Percentiles rank a stretch among this genome's conserved stretches.
phyloP scores from a whole-genome alignment of 768 basidiomycete genomes.

The Xanthoconium purpureum region DNA sequence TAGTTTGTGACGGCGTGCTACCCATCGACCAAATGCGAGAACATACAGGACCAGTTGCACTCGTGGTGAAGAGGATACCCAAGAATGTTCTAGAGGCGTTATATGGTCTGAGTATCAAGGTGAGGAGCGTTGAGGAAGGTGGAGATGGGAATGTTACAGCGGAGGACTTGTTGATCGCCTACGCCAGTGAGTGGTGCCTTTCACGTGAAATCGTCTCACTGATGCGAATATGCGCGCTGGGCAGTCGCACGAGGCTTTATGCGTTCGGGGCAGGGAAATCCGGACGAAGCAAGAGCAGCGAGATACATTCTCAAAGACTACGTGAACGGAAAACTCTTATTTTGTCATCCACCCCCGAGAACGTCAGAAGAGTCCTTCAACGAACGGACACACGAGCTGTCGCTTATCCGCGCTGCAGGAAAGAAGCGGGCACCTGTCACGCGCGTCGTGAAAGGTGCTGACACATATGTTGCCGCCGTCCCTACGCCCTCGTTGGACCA shows the following conservation, averaged over 20 bases:
- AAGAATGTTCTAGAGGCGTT: conserved; percentile 81
- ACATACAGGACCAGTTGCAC: conserved; percentile 76
- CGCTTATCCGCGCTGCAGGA: conserved; percentile 56
- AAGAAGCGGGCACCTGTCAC: conserved; percentile 89
- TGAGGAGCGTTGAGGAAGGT: conserved; percentile 69
- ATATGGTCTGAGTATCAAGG: conserved; percentile 80
- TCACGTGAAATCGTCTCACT: neutral
- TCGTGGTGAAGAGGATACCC: conserved; percentile 79
- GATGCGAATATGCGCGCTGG: conserved; percentile 13
- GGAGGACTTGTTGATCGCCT: conserved; percentile 79
- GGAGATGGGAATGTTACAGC: conserved; percentile 73
- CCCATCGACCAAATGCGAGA: conserved; percentile 98
- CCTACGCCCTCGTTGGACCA: conserved; percentile 8
- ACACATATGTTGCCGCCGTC: conserved; percentile 63
- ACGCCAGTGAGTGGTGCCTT: conserved; percentile 73
- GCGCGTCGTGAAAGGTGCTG: conserved; percentile 78
- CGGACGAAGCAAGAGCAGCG: conserved; percentile 93
- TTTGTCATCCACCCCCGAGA: conserved; percentile 84
- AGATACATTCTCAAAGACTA: conserved; percentile 95
- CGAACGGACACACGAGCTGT: conserved; percentile 56
- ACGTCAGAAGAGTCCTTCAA: conserved; percentile 71
- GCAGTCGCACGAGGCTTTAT: conserved; percentile 91
- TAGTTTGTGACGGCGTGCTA: conserved; percentile 94
- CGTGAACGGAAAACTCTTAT: conserved; percentile 90
- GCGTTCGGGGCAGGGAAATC: conserved; percentile 92